A percentile compares a stretch with the other conserved stretches of the same genome.
Evolutionary conservation across 2,329 filamentous ascomycete genomes (phyloP).

Genomic region (Aspergillus sp.): DNA sequence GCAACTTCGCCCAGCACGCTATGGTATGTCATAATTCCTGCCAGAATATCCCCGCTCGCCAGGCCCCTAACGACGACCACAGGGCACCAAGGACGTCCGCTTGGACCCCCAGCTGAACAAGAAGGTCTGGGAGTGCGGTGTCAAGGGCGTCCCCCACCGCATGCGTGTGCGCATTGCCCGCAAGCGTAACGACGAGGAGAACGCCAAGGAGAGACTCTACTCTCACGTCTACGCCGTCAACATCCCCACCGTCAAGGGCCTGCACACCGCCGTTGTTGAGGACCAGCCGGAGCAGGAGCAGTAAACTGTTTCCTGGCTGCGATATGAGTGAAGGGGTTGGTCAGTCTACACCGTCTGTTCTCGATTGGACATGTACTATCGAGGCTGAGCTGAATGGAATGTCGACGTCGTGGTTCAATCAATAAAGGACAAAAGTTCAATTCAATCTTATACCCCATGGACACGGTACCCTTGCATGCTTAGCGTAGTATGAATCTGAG

Average conservation of each 20-base stretch:
- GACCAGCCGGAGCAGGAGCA: too few species aligned
- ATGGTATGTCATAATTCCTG: slow-evolving; percentile 89
- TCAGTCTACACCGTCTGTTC: background rate
- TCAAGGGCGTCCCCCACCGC: slow-evolving; percentile 98
- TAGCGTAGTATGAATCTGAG: too few species aligned
- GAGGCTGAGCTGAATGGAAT: background rate
- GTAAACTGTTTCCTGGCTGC: slow-evolving; percentile 32
- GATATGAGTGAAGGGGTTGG: background rate
- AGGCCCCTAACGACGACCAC: too few species aligned
- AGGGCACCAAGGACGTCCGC: slow-evolving; percentile 96
- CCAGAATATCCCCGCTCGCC: too few species aligned
- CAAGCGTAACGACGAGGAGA: slow-evolving; percentile 99
- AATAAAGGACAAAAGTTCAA: background rate
- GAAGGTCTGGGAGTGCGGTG: slow-evolving; percentile 99
- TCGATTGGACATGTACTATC: background rate
- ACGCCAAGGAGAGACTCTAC: slow-evolving; percentile 99
- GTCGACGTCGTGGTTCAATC: background rate
- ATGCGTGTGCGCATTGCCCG: slow-evolving; percentile 96
- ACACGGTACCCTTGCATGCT: too few species aligned
- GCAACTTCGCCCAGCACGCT: slow-evolving; percentile 79
- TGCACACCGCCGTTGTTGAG: slow-evolving; percentile 80
- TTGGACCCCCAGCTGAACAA: slow-evolving; percentile 99
- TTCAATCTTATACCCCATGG: background rate
- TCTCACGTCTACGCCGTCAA: slow-evolving; percentile 99
- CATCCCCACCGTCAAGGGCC: slow-evolving; percentile 98